Evolutionary conservation across 768 basidiomycete species (phyloP).

Genomic region (Suillus alpinus): DNA sequence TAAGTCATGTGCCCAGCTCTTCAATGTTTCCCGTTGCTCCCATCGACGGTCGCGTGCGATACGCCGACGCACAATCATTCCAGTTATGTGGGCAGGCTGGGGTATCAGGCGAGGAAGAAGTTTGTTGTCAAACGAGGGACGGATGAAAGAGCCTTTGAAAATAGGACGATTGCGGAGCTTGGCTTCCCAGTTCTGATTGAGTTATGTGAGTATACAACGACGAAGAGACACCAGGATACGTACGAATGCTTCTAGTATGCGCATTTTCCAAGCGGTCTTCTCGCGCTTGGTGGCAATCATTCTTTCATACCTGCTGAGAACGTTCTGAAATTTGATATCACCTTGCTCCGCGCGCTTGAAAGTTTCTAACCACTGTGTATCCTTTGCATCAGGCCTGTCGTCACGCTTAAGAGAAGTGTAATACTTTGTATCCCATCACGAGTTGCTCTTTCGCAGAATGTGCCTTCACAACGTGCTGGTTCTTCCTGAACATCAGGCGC

Average conservation of each 20-base stretch:
- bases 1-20: constrained; percentile 34
- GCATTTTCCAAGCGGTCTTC: constrained; percentile 44
- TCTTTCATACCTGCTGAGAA: constrained; percentile 57
- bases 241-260: constrained; percentile 54
- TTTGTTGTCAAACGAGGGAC: constrained; percentile 57
- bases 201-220: not conserved
- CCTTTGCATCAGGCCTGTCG: not conserved
- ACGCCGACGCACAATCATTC: constrained; percentile 61
- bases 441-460: constrained; percentile 46
- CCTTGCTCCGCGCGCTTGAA: constrained; percentile 56
- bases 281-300: constrained; percentile 52
- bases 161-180: constrained; percentile 59
- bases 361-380: constrained; percentile 55
- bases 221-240: constrained; percentile 14
- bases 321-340: constrained; percentile 40
- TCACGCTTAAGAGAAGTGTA: constrained; percentile 14
- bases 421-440: constrained; percentile 54
- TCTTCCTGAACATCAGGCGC: constrained; percentile 48
- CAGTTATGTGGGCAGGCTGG: constrained; percentile 68
- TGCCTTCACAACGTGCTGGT: constrained; percentile 54
- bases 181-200: constrained; percentile 51
- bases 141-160: constrained; percentile 69
- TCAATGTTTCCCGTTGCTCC: constrained; percentile 30
- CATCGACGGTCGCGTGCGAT: constrained; percentile 44
- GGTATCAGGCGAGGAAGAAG: constrained; percentile 81